A percentile compares a stretch with the other conserved stretches of the same genome.
Conservation (phyloP, 148 eudicot species). For the Rhododendron kiyosumense region DNA sequence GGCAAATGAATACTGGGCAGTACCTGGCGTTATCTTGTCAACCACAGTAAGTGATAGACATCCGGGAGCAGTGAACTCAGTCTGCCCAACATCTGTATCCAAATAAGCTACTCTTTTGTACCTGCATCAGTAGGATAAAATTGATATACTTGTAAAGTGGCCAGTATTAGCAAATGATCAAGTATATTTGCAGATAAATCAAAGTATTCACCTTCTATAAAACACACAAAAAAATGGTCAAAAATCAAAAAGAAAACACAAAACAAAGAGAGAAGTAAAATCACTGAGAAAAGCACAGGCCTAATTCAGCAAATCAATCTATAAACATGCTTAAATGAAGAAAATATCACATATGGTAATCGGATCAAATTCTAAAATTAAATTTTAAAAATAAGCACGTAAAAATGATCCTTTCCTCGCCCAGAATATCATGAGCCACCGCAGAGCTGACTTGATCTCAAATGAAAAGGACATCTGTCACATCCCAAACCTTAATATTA, state of each 20-base stretch:
- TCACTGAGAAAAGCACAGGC: neutral
- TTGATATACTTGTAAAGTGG: neutral
- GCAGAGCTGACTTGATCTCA: neutral
- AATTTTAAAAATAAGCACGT: no score
- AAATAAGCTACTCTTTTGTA: slow-evolving; percentile 71
- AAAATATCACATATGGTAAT: neutral
- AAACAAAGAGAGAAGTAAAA: neutral
- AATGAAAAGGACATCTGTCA: neutral
- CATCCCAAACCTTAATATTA: neutral
- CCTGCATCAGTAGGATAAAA: slow-evolving; percentile 28
- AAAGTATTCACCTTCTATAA: neutral
- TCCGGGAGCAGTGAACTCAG: slow-evolving; percentile 95
- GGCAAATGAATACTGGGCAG: neutral
- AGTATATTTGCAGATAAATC: neutral
- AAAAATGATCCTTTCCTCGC: neutral
- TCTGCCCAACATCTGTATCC: slow-evolving; percentile 98
- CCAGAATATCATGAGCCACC: neutral
- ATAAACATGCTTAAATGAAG: neutral
- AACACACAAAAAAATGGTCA: neutral
- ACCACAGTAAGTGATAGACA: slow-evolving; percentile 72
- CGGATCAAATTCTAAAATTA: neutral
- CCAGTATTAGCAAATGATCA: slow-evolving; percentile 1
- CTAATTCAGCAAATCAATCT: neutral
- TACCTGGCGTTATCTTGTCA: slow-evolving; percentile 75
- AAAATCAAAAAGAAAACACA: neutral